Evolutionary conservation across 352 stramenopile species (phyloP).

Genomic region (Peronospora belbahrii): DNA sequence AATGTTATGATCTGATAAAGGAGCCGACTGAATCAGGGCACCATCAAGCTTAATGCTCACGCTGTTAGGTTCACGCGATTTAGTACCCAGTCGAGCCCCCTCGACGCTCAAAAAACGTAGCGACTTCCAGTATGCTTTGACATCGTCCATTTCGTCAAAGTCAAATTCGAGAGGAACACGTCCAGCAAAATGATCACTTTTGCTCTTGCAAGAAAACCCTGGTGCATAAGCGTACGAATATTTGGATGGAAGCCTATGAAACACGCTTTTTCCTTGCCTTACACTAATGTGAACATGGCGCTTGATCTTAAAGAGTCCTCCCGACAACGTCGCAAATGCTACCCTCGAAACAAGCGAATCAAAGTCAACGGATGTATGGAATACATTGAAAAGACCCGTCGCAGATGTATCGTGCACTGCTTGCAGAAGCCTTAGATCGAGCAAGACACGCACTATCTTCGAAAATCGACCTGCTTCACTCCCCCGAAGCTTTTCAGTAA

Average conservation of each 20-base stretch:
- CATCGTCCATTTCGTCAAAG: constrained; percentile 32
- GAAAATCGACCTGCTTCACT: constrained; percentile 69
- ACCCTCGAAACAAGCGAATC: constrained; percentile 71
- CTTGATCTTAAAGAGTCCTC: constrained; percentile 55
- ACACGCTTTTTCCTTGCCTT: constrained; percentile 43
- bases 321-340: constrained; percentile 62
- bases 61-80: constrained; percentile 23
- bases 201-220: constrained; percentile 44
- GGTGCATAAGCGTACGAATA: constrained; percentile 60
- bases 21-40: constrained; percentile 45
- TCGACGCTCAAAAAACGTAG: constrained; percentile 67
- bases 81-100: constrained; percentile 42
- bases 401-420: constrained; percentile 56
- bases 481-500: constrained; percentile 49
- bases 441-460: constrained; percentile 56
- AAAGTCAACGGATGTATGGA: constrained; percentile 56
- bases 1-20: constrained; percentile 61
- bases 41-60: constrained; percentile 48
- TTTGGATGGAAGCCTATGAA: constrained; percentile 44
- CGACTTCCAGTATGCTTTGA: constrained; percentile 65
- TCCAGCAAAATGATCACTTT: constrained; percentile 45
- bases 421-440: constrained; percentile 58
- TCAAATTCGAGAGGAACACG: constrained; percentile 49
- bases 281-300: constrained; percentile 40
- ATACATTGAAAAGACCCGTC: constrained; percentile 40